A percentile compares a stretch with the other conserved stretches of the same genome.
Conservation (phyloP, 2,329 filamentous ascomycete genomes). For the Fusarium burgessii region DNA sequence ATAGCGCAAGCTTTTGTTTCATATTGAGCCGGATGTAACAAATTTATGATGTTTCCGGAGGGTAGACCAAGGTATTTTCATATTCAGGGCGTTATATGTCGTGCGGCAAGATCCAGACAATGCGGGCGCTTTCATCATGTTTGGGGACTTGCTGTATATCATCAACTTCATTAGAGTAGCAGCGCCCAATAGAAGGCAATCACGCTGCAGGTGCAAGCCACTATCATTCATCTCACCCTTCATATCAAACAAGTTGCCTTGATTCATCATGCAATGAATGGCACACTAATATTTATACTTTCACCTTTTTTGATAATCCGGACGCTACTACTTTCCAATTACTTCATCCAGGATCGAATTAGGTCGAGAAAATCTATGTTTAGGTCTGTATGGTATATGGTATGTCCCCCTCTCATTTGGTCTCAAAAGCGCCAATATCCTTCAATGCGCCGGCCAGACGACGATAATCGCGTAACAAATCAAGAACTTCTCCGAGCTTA, state of each 20-base stretch:
- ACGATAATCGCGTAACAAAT: constrained; percentile 80
- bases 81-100: constrained; percentile 10
- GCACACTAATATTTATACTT: not conserved
- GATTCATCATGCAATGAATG: not conserved
- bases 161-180: constrained; percentile 7
- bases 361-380: constrained; percentile 28
- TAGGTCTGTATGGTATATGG: not conserved
- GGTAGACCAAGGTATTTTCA: not conserved
- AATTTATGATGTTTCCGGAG: constrained; percentile 1
- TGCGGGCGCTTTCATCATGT: not conserved
- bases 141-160: not conserved
- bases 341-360: constrained; percentile 15
- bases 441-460: constrained; percentile 74
- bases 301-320: not conserved
- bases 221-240: not conserved
- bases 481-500: constrained; percentile 77
- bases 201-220: constrained; percentile 14
- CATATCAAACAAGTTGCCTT: not conserved
- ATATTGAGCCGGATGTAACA: not conserved
- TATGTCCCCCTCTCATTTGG: constrained; percentile 45
- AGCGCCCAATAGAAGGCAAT: constrained; percentile 19
- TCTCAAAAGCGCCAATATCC: constrained; percentile 70
- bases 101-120: not conserved
- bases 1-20: constrained; percentile 26
- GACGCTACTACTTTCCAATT: not conserved